phyloP scores from a whole-genome alignment of 1,139 yeast genomes.

The Fermentozyma sake region DNA sequence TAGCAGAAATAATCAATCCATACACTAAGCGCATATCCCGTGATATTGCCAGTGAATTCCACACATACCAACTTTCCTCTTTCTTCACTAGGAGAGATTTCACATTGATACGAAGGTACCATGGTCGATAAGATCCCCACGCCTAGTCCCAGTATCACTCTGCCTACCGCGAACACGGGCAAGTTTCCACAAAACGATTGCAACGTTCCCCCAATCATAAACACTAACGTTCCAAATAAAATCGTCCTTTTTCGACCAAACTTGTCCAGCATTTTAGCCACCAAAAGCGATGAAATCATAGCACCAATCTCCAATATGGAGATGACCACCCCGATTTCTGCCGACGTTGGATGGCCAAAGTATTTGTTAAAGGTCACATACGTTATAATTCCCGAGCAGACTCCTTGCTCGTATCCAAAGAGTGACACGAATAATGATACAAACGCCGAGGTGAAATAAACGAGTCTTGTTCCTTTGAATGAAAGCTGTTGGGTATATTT shows the following conservation, averaged over 20 bases:
- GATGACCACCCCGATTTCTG: constrained; percentile 47
- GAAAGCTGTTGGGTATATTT: constrained; percentile 27
- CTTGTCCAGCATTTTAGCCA: constrained; percentile 42
- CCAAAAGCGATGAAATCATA: constrained; percentile 42
- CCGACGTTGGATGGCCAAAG: constrained; percentile 42
- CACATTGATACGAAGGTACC: constrained; percentile 54
- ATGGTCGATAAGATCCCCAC: constrained; percentile 51
- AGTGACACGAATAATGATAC: constrained; percentile 80
- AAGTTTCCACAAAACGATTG: constrained; percentile 45
- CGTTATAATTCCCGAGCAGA: constrained; percentile 72
- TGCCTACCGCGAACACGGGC: constrained; percentile 41
- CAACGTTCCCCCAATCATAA: constrained; percentile 48
- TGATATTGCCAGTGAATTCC: constrained; percentile 51
- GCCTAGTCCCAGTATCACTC: constrained; percentile 50
- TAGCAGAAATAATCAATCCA: constrained; percentile 55
- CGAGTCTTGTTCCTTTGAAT: constrained; percentile 41
- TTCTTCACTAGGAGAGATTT: constrained; percentile 51
- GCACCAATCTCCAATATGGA: constrained; percentile 53
- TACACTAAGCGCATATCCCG: constrained; percentile 49
- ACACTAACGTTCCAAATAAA: constrained; percentile 43
- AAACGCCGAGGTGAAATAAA: constrained; percentile 76
- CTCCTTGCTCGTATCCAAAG: constrained; percentile 92
- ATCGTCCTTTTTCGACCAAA: constrained; percentile 49
- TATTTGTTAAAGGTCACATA: constrained; percentile 44
- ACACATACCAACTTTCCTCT: constrained; percentile 53